Base-by-base conservation (phyloP, 2,329 filamentous ascomycete genomes). In the Diplocarpon rosae region DNA sequence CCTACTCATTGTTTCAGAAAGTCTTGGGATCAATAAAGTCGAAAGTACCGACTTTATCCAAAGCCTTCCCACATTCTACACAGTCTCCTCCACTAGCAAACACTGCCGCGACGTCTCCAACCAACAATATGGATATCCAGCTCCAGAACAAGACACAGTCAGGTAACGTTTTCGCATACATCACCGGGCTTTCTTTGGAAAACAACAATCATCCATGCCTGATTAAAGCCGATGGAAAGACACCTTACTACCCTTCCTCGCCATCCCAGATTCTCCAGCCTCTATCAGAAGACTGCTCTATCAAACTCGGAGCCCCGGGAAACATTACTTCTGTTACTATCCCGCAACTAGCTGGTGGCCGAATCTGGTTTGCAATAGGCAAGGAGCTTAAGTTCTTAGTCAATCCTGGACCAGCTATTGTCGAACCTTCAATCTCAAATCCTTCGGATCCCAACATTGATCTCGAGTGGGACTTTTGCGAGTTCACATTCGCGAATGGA, bases 391-490 rank as follows among this genome's bases (percentile, higher is more conserved):
- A 70, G 1, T 89, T 89, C 62, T 67, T 76, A 11, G 62, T 88
- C 43, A 89, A 89, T 62, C 80, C 77, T 1, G 58, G 58, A 8
- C 79, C 84, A 8, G 80, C 76, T 1, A 69, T 89, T 10, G 83
- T 88, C 37, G 83, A 88, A 63, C 85, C 85, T 0, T 80, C 78
- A 10, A 77, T 82, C 20, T 81, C 75, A 24, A 88, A 88, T 61
- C 61, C 69, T 0, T 61, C 69, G 0, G 81, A 85, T 56, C 63
- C 71, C 1, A 85, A 83, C 60, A 78, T 78, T 58, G 65, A 72
- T 29, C 63, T 73, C 34, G 64, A 69, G 46, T 85, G 80, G 80
- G 73, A 70, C 28, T 85, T 85, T 58, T 77, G 72, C 64, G 81
- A 85, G 62, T 79, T 83, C 54, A 82, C 79, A 12, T 82, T 73